Evolutionary conservation across 139 green algal species (phyloP).

Genomic region (Haematococcus lacustris): DNA sequence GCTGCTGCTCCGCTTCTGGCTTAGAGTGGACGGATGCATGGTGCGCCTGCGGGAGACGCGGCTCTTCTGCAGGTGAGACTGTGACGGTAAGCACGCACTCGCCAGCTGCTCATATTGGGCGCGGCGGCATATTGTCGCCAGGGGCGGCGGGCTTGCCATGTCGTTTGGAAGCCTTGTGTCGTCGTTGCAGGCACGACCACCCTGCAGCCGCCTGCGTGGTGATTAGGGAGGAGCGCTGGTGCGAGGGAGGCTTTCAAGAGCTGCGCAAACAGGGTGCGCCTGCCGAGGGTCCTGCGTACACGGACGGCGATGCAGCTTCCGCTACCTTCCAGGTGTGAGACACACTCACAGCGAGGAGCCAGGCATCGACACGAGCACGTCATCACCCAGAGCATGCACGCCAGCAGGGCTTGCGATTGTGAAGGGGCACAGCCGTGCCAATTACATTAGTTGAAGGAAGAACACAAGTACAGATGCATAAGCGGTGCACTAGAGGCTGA

Average conservation of each 20-base stretch:
- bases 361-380: background rate
- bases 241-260: conserved; percentile 56
- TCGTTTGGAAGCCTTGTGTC: too few species aligned
- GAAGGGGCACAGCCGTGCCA: too few species aligned
- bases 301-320: conserved; percentile 50
- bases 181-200: background rate
- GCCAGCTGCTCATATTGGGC: background rate
- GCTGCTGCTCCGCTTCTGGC: conserved; percentile 78
- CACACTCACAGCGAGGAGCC: background rate
- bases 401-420: background rate
- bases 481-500: too few species aligned
- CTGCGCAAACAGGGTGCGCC: conserved; percentile 47
- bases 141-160: background rate
- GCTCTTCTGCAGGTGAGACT: conserved; percentile 55
- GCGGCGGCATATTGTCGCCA: background rate
- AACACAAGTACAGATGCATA: too few species aligned
- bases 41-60: conserved; percentile 74
- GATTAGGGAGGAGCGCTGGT: conserved; percentile 45
- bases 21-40: conserved; percentile 74
- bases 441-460: too few species aligned
- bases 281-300: conserved; percentile 41
- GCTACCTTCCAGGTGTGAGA: conserved; percentile 24
- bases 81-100: background rate
- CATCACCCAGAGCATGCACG: background rate
- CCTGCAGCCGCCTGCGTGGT: background rate